Evolutionary conservation across 192 early-diverging fungal species (phyloP).

Genomic region (Geranomyces michiganensis): DNA sequence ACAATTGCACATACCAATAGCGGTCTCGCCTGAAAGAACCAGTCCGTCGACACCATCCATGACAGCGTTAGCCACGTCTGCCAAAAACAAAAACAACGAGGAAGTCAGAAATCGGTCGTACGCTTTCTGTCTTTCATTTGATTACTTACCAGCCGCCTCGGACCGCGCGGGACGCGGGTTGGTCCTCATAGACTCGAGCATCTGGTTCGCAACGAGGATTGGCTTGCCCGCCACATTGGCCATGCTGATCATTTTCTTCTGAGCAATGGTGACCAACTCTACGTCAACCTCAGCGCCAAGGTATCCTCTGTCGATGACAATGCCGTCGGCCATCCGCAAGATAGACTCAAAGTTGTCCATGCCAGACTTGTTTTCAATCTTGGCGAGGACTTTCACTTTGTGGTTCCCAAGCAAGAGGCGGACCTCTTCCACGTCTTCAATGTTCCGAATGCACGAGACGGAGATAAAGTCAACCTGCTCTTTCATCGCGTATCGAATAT

Average conservation of each 20-base stretch:
- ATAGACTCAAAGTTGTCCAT: conserved; percentile 64
- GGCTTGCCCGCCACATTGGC: conserved; percentile 61
- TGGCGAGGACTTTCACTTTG: conserved; percentile 59
- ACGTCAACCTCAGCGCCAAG: conserved; percentile 61
- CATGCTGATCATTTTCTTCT: conserved; percentile 63
- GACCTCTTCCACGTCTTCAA: conserved; percentile 58
- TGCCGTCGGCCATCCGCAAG: conserved; percentile 55
- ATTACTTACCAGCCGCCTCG: conserved; percentile 37
- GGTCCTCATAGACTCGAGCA: conserved; percentile 61
- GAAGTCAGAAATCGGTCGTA: no score
- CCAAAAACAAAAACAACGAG: no score
- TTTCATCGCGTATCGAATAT: conserved; percentile 52
- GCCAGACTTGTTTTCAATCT: conserved; percentile 62
- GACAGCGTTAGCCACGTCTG: conserved; percentile 54
- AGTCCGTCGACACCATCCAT: conserved; percentile 66
- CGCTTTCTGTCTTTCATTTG: no score
- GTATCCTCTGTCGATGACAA: conserved; percentile 65
- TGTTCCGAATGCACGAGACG: conserved; percentile 58
- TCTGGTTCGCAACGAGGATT: conserved; percentile 63
- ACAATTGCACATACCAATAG: conserved; percentile 43
- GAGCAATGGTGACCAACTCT: conserved; percentile 56
- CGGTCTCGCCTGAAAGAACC: conserved; percentile 63
- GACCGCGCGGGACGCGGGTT: conserved; percentile 57
- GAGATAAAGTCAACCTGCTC: conserved; percentile 58
- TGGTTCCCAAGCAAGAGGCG: conserved; percentile 58